Base-by-base conservation (phyloP, 73 alveolate species). In the Paraurostyla sp. region DNA sequence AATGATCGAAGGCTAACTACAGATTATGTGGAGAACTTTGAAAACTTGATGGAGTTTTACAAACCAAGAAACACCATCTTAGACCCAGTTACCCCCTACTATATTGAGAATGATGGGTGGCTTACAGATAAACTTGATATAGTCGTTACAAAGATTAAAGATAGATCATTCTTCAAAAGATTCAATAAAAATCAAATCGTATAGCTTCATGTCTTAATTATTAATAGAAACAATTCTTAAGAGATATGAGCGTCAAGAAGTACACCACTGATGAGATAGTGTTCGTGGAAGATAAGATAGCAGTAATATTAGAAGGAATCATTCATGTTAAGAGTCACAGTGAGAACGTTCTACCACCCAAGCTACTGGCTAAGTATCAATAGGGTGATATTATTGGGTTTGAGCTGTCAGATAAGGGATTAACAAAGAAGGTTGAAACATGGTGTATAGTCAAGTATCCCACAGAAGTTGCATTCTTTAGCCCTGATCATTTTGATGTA, bases 321-420 rank as follows among this genome's bases (percentile, higher is more conserved):
- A 88, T 84, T 23, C 65, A 81, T 33, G 48, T 83, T 32, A 91
- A 91, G 49, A 63, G 63, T 38, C 96, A 91, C 40, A 78, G 54
- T 16, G 80, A 83, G 20, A 82, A 85, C 56, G 59, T 91, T 3
- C 60, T 84, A 0, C 83, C 82, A 11, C 96, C 96, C 1, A 52
- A 73, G 29, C 59, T 84, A 42, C 57, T 83, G 23, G 96, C 91
- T 0, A 84, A 78, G 41, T 54, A 20, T 16, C 49, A 40, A 25
- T 46, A 56, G 32, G 96, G 96, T 0, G 91, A 91, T 57, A 84
- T 91, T 16, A 42, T 91, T 25, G 96, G 93, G 30, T 87, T 33
- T 56, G 71, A 69, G 25, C 30, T 49, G 11, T 42, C 71, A 45
- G 96, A 91, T 83, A 85, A 76, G 23, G 96, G 96, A 0, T 49